These are phyloP conservation scores for Thermomyces lanuginosus DNA, from an alignment of 2,329 filamentous ascomycete genomes.

Conservation along the genomic window DNA sequence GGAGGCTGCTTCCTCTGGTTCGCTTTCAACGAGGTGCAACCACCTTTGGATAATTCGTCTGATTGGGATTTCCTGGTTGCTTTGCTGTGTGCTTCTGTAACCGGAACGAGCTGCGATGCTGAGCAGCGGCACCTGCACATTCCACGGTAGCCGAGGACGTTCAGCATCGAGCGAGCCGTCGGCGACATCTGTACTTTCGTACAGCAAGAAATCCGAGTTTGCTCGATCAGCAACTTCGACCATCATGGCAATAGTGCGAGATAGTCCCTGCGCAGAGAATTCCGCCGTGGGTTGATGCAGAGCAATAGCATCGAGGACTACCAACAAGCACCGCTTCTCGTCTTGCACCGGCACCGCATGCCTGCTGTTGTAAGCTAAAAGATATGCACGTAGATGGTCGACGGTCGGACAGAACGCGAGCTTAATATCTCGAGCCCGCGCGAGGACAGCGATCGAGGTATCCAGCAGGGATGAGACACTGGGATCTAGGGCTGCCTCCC, in stretches of 20 bases:
- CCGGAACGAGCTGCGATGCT: slow-evolving; percentile 37
- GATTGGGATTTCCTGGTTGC: too few species aligned
- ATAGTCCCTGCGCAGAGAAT: slow-evolving; percentile 34
- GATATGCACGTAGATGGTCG: slow-evolving; percentile 59
- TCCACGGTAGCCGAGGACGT: slow-evolving; percentile 23
- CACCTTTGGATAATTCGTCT: slow-evolving; percentile 45
- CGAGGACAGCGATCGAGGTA: slow-evolving; percentile 52
- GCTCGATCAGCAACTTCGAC: slow-evolving; percentile 22
- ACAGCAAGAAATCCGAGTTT: slow-evolving; percentile 20
- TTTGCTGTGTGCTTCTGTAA: slow-evolving; percentile 41
- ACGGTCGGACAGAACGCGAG: slow-evolving; percentile 60
- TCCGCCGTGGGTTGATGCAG: slow-evolving; percentile 29
- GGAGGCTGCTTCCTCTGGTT: too few species aligned
- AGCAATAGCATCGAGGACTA: slow-evolving; percentile 25
- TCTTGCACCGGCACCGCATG: slow-evolving; percentile 1
- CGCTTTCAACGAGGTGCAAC: slow-evolving; percentile 41
- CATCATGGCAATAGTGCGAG: slow-evolving; percentile 25
- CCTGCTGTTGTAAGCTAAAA: slow-evolving; percentile 33
- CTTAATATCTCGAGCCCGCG: slow-evolving; percentile 51
- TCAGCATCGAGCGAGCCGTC: slow-evolving; percentile 15
- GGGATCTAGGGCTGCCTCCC: slow-evolving; percentile 12
- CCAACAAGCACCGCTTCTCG: slow-evolving; percentile 13
- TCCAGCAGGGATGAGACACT: too few species aligned
- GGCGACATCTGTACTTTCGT: slow-evolving; percentile 23
- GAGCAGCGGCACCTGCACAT: slow-evolving; percentile 44